These are phyloP conservation scores for Fusarium goolgardi DNA, from an alignment of 2,329 filamentous ascomycete genomes.

Conservation along the genomic window DNA sequence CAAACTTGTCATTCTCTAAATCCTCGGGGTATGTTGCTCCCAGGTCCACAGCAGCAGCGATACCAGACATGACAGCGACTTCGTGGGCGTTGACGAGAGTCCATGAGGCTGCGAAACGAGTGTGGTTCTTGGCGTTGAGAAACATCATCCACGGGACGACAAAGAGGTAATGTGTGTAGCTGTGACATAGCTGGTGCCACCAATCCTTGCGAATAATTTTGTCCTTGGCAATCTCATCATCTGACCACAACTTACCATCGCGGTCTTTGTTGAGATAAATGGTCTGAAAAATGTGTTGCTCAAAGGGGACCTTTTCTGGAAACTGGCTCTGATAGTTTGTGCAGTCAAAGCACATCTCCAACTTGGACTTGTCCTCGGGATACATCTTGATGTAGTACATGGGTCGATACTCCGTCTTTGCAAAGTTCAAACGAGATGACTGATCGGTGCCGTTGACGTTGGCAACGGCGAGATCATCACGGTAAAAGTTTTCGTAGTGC, in stretches of 20 bases:
- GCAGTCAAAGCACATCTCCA: constrained; percentile 36
- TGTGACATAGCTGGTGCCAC: constrained; percentile 33
- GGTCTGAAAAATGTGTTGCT: constrained; percentile 56
- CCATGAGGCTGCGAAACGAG: constrained; percentile 27
- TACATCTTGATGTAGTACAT: constrained; percentile 42
- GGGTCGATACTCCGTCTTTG: constrained; percentile 31
- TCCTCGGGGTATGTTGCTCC: constrained; percentile 52
- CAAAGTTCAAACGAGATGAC: constrained; percentile 20
- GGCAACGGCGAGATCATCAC: constrained; percentile 23
- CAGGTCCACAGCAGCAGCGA: constrained; percentile 27
- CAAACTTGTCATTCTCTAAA: constrained; percentile 70
- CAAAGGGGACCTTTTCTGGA: constrained; percentile 28
- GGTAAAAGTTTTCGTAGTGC: constrained; percentile 35
- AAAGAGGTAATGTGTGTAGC: constrained; percentile 31
- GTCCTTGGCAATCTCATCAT: constrained; percentile 27
- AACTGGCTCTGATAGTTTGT: constrained; percentile 39
- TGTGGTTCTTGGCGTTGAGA: constrained; percentile 31
- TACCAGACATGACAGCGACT: constrained; percentile 28
- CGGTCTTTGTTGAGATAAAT: constrained; percentile 64
- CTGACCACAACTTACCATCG: constrained; percentile 28
- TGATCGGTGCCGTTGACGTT: constrained; percentile 26
- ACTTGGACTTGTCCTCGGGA: constrained; percentile 29
- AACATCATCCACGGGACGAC: constrained; percentile 36
- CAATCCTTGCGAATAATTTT: constrained; percentile 36
- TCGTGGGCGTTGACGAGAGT: constrained; percentile 26